Percentiles rank a stretch among this genome's conserved stretches.
Evolutionary conservation across 805 yeast genomes (phyloP).

Genomic region (Candida maris): DNA sequence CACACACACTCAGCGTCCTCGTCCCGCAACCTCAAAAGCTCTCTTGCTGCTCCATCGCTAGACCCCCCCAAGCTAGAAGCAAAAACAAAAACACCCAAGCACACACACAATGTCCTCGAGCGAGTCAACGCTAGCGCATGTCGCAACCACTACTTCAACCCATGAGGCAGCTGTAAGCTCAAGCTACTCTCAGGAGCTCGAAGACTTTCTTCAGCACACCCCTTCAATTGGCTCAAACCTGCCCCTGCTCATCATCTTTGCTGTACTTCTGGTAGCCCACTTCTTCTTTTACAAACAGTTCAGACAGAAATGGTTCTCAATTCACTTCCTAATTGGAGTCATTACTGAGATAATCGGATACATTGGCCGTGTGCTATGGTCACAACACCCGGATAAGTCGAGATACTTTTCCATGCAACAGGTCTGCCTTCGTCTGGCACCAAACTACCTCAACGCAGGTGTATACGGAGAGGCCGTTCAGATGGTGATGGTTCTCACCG

Average conservation of each 20-base stretch:
- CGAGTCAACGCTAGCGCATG: too few species aligned
- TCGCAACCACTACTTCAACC: too few species aligned
- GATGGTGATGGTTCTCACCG: constrained; percentile 41
- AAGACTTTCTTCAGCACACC: too few species aligned
- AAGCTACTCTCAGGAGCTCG: too few species aligned
- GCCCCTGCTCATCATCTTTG: constrained; percentile 37
- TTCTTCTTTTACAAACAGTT: constrained; percentile 38
- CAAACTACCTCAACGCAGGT: constrained; percentile 80
- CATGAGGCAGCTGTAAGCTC: too few species aligned
- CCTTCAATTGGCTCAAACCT: constrained; percentile 58
- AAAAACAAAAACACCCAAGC: too few species aligned
- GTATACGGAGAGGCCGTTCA: constrained; percentile 67
- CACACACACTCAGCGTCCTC: too few species aligned
- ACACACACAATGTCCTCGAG: too few species aligned
- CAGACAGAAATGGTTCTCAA: constrained; percentile 62
- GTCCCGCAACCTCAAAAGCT: too few species aligned
- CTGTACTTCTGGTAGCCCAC: constrained; percentile 38
- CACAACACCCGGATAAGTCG: constrained; percentile 29
- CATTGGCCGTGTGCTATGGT: constrained; percentile 51
- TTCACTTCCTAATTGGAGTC: constrained; percentile 51
- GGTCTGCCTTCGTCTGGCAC: constrained; percentile 67
- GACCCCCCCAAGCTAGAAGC: too few species aligned
- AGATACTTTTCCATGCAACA: constrained; percentile 58
- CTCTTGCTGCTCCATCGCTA: too few species aligned
- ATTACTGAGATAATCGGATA: constrained; percentile 67